Evolutionary conservation across 495 filamentous ascomycete species (phyloP).

Genomic region (Lepraria neglecta): DNA sequence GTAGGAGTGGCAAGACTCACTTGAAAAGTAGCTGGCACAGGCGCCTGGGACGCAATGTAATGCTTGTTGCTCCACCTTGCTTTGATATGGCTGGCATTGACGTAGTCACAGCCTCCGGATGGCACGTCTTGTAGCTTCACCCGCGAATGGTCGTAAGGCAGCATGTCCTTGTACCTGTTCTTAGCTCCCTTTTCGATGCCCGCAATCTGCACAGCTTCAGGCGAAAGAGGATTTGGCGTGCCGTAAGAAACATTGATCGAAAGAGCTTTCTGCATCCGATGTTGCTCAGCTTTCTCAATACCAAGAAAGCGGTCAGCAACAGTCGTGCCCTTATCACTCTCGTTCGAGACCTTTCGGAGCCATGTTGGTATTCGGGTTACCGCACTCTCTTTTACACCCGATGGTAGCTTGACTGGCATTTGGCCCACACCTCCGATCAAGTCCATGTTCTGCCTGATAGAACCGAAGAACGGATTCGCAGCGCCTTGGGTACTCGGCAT

Average conservation of each 20-base stretch:
- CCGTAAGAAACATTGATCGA: slow-evolving; percentile 54
- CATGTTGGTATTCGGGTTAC: slow-evolving; percentile 59
- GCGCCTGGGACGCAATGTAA: slow-evolving; percentile 94
- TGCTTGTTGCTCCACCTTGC: slow-evolving; percentile 71
- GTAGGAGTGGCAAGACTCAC: slow-evolving; percentile 45
- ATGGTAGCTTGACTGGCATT: slow-evolving; percentile 67
- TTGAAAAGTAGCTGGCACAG: slow-evolving; percentile 85
- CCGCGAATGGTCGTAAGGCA: slow-evolving; percentile 90
- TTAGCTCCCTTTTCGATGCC: slow-evolving; percentile 92
- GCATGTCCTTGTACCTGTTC: slow-evolving; percentile 96
- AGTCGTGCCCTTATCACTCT: slow-evolving; percentile 64
- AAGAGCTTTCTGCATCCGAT: slow-evolving; percentile 86
- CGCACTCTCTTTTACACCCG: slow-evolving; percentile 38
- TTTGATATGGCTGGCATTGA: slow-evolving; percentile 87
- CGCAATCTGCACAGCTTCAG: slow-evolving; percentile 54
- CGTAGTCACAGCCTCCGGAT: slow-evolving; percentile 80
- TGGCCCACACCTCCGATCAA: slow-evolving; percentile 90
- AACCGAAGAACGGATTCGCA: slow-evolving; percentile 87
- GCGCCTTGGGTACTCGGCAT: slow-evolving; percentile 63
- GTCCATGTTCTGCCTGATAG: slow-evolving; percentile 96
- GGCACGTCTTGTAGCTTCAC: slow-evolving; percentile 69
- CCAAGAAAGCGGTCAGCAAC: slow-evolving; percentile 77
- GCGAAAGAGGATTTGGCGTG: slow-evolving; percentile 31
- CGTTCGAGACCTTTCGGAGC: slow-evolving; percentile 61
- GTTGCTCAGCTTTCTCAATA: slow-evolving; percentile 79